A percentile compares a stretch with the other conserved stretches of the same genome.
Evolutionary conservation across 2,329 filamentous ascomycete species (phyloP).

Genomic region (Colletotrichum spaethianum): DNA sequence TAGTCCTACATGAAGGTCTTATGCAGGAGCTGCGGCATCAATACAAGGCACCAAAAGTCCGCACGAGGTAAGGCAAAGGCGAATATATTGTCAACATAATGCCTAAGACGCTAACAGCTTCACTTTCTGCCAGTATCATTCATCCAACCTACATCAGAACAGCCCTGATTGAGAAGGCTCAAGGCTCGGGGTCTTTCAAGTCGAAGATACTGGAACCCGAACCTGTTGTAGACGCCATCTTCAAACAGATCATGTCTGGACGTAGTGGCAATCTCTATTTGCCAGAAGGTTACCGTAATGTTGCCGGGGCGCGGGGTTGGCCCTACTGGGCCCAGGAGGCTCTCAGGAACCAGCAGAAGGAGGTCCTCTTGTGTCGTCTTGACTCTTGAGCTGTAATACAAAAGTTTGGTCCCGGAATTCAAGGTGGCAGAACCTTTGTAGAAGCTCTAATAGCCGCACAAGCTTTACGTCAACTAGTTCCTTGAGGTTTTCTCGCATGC

Average conservation of each 20-base stretch:
- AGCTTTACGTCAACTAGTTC: not conserved
- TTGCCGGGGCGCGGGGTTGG: slow-evolving; percentile 8
- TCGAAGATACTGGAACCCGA: slow-evolving; percentile 27
- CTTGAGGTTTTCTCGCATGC: not conserved
- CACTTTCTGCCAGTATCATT: not conserved
- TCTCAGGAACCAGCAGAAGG: slow-evolving; percentile 18
- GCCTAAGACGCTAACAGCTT: not conserved
- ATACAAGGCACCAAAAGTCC: slow-evolving; percentile 54
- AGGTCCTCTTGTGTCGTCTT: not conserved
- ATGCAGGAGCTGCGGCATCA: slow-evolving; percentile 53
- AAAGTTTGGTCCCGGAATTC: not conserved
- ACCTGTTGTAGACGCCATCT: slow-evolving; percentile 22
- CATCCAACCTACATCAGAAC: slow-evolving; percentile 26
- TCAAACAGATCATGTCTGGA: slow-evolving; percentile 30
- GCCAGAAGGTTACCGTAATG: not conserved
- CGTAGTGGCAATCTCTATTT: slow-evolving; percentile 33
- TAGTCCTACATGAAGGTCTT: slow-evolving; percentile 67
- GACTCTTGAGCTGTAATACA: not conserved
- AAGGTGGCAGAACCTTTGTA: not conserved
- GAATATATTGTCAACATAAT: no score
- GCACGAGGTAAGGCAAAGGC: slow-evolving; percentile 47
- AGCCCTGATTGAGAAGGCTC: slow-evolving; percentile 23
- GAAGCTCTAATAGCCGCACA: not conserved
- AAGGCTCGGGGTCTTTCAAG: slow-evolving; percentile 20
- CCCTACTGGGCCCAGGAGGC: slow-evolving; percentile 6